Percentiles rank a stretch among this genome's conserved stretches.
Evolutionary conservation across 257 asterid genomes (phyloP).

Genomic region (Nicotiana noctiflora): DNA sequence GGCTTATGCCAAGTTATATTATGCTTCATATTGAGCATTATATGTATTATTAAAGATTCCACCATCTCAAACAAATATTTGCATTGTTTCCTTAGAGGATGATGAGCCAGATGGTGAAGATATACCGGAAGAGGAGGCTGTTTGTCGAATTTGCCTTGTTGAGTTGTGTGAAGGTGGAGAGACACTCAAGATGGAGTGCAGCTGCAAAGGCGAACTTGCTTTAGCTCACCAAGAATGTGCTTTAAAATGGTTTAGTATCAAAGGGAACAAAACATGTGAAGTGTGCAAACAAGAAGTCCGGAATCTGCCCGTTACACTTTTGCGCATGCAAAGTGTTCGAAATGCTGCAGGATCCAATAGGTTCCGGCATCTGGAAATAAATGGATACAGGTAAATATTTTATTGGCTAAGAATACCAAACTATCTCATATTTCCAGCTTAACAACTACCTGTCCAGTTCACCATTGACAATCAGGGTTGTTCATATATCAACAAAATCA

Average conservation of each 20-base stretch:
- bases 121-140: constrained; percentile 85
- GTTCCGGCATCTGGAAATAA: constrained; percentile 37
- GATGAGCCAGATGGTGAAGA: constrained; percentile 59
- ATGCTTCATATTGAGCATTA: not conserved
- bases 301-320: constrained; percentile 80
- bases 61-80: not conserved
- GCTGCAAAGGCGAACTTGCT: constrained; percentile 92
- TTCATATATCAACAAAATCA: not conserved
- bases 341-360: constrained; percentile 22
- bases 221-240: constrained; percentile 94
- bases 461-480: not conserved
- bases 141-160: constrained; percentile 81
- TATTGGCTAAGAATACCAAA: not conserved
- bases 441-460: not conserved
- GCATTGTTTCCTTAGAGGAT: constrained; percentile 29
- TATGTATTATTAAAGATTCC: not conserved
- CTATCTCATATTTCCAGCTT: not conserved
- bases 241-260: constrained; percentile 79
- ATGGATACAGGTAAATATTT: constrained; percentile 60
- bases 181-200: constrained; percentile 88
- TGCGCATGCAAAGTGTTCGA: constrained; percentile 55
- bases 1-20: not conserved
- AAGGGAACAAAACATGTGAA: constrained; percentile 91
- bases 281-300: constrained; percentile 83
- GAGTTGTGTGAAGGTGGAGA: constrained; percentile 91